A percentile compares a stretch with the other conserved stretches of the same genome.
phyloP scores from a whole-genome alignment of 2,329 filamentous ascomycete species.

The Lasiodiplodia sp. region DNA sequence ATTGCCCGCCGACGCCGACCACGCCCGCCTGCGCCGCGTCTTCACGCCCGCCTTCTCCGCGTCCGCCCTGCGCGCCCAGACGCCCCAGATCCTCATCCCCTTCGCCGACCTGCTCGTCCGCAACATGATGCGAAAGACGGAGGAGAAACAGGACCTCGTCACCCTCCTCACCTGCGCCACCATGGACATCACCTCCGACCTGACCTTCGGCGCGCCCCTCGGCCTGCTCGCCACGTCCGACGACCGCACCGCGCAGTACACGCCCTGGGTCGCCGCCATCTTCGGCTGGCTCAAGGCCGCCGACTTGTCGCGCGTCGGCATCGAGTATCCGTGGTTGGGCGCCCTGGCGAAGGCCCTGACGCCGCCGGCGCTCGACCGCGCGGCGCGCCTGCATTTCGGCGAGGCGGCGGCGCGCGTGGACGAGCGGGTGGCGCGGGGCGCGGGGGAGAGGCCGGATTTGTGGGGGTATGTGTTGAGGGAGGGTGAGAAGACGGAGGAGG shows the following conservation, averaged over 20 bases:
- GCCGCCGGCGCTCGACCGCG: background rate
- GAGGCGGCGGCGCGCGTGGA: background rate
- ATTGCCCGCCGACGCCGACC: slow-evolving; percentile 28
- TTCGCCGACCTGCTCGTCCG: slow-evolving; percentile 39
- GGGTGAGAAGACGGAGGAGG: too few species aligned
- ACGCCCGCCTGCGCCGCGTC: slow-evolving; percentile 48
- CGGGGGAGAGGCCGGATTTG: background rate
- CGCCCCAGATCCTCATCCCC: background rate
- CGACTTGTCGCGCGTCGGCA: background rate
- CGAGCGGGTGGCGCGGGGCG: background rate
- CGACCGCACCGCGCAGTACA: background rate
- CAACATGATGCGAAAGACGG: background rate
- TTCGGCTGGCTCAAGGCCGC: background rate
- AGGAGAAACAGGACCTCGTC: background rate
- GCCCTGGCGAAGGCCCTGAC: background rate
- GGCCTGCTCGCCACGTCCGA: slow-evolving; percentile 34
- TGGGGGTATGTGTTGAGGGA: background rate
- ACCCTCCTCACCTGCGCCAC: background rate
- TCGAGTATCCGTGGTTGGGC: background rate
- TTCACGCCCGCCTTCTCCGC: slow-evolving; percentile 51
- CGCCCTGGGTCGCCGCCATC: background rate
- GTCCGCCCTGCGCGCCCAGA: slow-evolving; percentile 37
- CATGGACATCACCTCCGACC: slow-evolving; percentile 34
- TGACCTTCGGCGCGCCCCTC: slow-evolving; percentile 40
- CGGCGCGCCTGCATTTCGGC: background rate